phyloP scores from a whole-genome alignment of 2,329 filamentous ascomycete genomes.

The Fusarium nodosum region DNA sequence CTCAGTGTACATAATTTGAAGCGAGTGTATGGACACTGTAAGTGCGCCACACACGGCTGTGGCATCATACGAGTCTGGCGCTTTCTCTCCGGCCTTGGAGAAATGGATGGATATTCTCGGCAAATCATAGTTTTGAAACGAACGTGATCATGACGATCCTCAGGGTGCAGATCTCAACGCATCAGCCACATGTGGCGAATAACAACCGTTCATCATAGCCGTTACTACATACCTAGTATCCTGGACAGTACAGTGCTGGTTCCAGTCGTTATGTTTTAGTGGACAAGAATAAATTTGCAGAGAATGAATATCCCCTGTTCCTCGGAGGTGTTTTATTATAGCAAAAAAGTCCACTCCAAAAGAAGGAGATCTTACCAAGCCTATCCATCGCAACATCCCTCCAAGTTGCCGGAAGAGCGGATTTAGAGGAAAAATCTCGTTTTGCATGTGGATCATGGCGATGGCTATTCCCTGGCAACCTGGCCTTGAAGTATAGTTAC shows the following conservation, averaged over 20 bases:
- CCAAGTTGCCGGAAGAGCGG: background rate
- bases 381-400: background rate
- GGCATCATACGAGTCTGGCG: conserved; percentile 45
- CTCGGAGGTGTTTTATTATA: background rate
- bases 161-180: conserved; percentile 23
- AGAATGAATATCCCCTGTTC: background rate
- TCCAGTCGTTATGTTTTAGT: background rate
- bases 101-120: conserved; percentile 7
- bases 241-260: background rate
- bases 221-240: no score
- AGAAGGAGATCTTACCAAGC: background rate
- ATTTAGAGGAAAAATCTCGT: conserved; percentile 7
- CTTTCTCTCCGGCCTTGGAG: conserved; percentile 34
- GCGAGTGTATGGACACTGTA: conserved; percentile 25
- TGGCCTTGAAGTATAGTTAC: background rate
- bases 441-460: conserved; percentile 12
- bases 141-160: conserved; percentile 26
- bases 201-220: background rate
- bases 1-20: background rate
- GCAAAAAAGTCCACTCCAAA: background rate
- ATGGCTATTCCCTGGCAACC: background rate
- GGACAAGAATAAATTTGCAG: background rate
- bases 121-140: conserved; percentile 30
- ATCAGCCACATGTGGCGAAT: conserved; percentile 34
- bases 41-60: conserved; percentile 37